phyloP scores from a whole-genome alignment of 2,329 filamentous ascomycete species.

The Trichoderma citrinoviride region DNA sequence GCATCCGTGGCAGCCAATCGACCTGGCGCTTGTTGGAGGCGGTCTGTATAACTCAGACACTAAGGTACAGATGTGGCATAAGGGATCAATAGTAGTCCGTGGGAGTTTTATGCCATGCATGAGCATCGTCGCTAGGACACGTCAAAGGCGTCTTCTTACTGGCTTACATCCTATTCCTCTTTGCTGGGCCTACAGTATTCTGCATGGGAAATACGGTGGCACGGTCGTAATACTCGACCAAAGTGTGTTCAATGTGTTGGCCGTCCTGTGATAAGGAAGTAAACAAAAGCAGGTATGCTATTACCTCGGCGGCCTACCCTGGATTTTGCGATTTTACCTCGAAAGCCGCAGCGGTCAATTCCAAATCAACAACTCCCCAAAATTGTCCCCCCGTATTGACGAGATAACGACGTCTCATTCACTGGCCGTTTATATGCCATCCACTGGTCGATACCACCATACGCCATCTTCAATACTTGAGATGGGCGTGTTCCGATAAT shows the following conservation, averaged over 20 bases:
- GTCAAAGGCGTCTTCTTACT: no score
- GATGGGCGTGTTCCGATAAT: conserved; percentile 2
- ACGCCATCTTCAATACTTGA: not conserved
- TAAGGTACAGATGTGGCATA: not conserved
- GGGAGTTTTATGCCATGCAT: conserved; percentile 11
- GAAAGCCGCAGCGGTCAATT: not conserved
- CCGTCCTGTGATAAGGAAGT: not conserved
- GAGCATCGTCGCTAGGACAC: not conserved
- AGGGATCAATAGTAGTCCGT: not conserved
- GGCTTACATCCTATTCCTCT: no score
- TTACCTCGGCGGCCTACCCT: not conserved
- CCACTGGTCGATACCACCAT: not conserved
- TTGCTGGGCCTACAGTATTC: no score
- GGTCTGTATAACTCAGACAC: conserved; percentile 10
- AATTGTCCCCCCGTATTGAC: no score
- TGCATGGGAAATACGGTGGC: no score
- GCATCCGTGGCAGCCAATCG: conserved; percentile 10
- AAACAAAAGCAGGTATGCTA: no score
- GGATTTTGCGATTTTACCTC: not conserved
- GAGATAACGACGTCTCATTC: no score
- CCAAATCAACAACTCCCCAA: not conserved
- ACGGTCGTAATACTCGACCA: no score
- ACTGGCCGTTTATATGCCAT: not conserved
- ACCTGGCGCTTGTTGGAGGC: conserved; percentile 7
- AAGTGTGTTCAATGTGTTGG: no score